Conservation (phyloP, 2,329 filamentous ascomycete species). For the Ceratocystis diversiconidia region DNA sequence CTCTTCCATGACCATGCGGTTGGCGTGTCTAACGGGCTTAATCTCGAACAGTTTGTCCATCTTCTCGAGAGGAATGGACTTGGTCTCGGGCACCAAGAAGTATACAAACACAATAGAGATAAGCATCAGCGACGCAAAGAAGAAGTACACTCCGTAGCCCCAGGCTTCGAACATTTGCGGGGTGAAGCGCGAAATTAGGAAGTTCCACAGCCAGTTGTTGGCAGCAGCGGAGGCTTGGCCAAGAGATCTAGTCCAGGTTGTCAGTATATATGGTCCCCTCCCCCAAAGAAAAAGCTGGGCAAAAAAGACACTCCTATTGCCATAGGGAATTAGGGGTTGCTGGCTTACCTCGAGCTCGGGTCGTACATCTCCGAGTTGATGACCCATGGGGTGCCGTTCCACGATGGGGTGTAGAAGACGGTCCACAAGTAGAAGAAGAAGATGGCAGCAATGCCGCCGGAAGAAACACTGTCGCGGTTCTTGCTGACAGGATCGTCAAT, state of each 20-base stretch:
- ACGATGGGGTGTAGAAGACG: constrained; percentile 55
- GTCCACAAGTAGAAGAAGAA: constrained; percentile 54
- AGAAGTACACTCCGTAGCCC: constrained; percentile 48
- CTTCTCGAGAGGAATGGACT: constrained; percentile 47
- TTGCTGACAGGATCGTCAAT: constrained; percentile 40
- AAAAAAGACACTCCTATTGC: constrained; percentile 32
- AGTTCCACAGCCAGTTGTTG: constrained; percentile 62
- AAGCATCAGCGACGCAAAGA: constrained; percentile 52
- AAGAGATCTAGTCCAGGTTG: constrained; percentile 10
- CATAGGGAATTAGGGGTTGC: constrained; percentile 34
- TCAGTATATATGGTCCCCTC: neutral
- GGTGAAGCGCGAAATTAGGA: constrained; percentile 53
- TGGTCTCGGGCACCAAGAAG: constrained; percentile 52
- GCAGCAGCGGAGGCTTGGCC: constrained; percentile 47
- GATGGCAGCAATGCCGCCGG: constrained; percentile 52
- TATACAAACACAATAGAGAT: constrained; percentile 43
- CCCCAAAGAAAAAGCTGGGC: constrained; percentile 38
- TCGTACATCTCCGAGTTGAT: constrained; percentile 50
- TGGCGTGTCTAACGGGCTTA: constrained; percentile 33
- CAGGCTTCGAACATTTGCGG: constrained; percentile 47
- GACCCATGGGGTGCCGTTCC: constrained; percentile 58
- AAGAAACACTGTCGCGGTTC: constrained; percentile 21
- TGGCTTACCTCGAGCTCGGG: constrained; percentile 28
- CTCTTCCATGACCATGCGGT: constrained; percentile 32
- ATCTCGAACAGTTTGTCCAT: constrained; percentile 48